Evolutionary conservation across 768 basidiomycete genomes (phyloP).

Genomic region (Lactarius tabidus): DNA sequence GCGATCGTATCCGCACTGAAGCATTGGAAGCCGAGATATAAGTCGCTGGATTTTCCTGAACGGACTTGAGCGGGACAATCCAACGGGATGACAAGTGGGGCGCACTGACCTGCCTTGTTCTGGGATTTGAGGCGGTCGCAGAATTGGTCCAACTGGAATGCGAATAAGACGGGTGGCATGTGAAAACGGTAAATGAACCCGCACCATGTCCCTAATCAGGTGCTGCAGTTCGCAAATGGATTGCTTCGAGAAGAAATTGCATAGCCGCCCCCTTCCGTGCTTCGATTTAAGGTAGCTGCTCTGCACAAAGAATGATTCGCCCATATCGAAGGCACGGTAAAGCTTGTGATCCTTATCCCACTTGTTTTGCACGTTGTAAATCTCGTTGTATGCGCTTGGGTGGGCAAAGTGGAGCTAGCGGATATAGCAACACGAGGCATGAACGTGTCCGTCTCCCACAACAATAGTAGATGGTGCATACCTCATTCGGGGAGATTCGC

Average conservation of each 20-base stretch:
- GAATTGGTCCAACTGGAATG: slow-evolving; percentile 35
- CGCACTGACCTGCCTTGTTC: slow-evolving; percentile 7
- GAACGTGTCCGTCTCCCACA: background rate
- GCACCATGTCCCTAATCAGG: slow-evolving; percentile 34
- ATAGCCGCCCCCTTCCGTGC: slow-evolving; percentile 33
- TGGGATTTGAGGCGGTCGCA: slow-evolving; percentile 15
- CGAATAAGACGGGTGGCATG: background rate
- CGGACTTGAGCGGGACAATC: background rate
- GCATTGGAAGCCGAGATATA: slow-evolving; percentile 42
- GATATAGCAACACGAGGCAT: background rate
- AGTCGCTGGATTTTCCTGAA: slow-evolving; percentile 30
- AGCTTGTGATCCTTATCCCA: slow-evolving; percentile 39
- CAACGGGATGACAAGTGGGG: too few species aligned
- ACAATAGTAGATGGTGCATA: background rate
- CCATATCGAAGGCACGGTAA: slow-evolving; percentile 38
- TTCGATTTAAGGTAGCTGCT: slow-evolving; percentile 36
- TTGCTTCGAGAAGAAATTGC: slow-evolving; percentile 39
- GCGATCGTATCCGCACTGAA: slow-evolving; percentile 43
- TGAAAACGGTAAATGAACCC: background rate
- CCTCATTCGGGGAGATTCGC: slow-evolving; percentile 21
- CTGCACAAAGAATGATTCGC: slow-evolving; percentile 37
- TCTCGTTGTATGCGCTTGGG: slow-evolving; percentile 17
- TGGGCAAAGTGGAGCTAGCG: slow-evolving; percentile 16
- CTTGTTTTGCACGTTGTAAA: slow-evolving; percentile 23
- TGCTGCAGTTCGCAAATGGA: slow-evolving; percentile 37